Evolutionary conservation across 1,284 basidiomycete genomes (phyloP).

Genomic region (Ganoderma lucidum): DNA sequence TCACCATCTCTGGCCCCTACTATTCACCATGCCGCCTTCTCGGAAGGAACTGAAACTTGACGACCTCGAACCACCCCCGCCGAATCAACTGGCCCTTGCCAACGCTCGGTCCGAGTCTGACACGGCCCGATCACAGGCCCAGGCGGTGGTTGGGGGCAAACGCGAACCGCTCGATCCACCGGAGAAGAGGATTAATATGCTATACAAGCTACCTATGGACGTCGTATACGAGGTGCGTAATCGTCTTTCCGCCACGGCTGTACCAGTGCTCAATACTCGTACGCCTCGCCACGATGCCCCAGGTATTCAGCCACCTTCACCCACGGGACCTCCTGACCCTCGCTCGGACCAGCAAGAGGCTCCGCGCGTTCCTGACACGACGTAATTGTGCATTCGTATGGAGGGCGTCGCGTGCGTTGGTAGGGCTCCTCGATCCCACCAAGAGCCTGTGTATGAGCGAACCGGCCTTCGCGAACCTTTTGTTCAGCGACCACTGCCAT

Average conservation of each 20-base stretch:
- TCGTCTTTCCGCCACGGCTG: background rate
- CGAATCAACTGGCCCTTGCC: background rate
- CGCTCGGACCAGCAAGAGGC: conserved; percentile 25
- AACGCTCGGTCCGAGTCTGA: background rate
- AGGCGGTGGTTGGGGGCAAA: background rate
- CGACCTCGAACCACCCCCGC: background rate
- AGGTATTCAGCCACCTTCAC: conserved; percentile 30
- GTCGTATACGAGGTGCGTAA: background rate
- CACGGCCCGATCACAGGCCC: background rate
- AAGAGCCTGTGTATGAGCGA: conserved; percentile 34
- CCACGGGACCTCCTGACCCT: conserved; percentile 28
- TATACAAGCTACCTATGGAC: background rate
- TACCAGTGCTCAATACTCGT: background rate
- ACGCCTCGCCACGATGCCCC: background rate
- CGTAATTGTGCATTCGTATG: conserved; percentile 5
- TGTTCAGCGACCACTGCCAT: conserved; percentile 36
- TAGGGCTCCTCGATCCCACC: background rate
- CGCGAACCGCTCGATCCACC: background rate
- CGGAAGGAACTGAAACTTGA: background rate
- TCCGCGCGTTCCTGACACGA: conserved; percentile 23
- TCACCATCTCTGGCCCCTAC: background rate
- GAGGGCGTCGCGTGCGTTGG: conserved; percentile 1
- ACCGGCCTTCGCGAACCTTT: conserved; percentile 35
- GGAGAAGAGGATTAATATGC: background rate
- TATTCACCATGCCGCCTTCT: background rate